These are phyloP conservation scores for Hypoxylon sp. DNA, from an alignment of 2,329 filamentous ascomycete species.

Conservation along the genomic window DNA sequence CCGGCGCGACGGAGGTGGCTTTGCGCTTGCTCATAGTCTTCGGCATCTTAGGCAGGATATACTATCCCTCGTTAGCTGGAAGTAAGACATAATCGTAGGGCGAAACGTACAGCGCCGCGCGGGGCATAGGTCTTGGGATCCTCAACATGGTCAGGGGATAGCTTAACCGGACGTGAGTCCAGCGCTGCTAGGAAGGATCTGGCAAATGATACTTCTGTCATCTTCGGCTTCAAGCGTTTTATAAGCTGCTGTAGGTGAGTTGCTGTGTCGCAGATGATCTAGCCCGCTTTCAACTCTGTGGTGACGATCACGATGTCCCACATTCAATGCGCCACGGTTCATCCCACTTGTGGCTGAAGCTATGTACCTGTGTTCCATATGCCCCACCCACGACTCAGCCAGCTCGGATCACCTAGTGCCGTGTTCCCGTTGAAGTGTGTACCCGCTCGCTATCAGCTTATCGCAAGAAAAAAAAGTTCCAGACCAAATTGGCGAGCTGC, in stretches of 20 bases:
- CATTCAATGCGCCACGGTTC: conserved; percentile 30
- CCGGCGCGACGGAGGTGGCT: conserved; percentile 63
- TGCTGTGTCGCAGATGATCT: conserved; percentile 25
- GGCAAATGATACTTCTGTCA: conserved; percentile 89
- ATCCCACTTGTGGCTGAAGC: conserved; percentile 52
- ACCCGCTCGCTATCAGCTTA: conserved; percentile 50
- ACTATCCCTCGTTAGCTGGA: conserved; percentile 62
- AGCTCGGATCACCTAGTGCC: conserved; percentile 1
- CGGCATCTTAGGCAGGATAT: conserved; percentile 79
- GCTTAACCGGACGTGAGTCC: conserved; percentile 83
- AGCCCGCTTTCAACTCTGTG: conserved; percentile 19
- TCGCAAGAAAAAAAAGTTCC: conserved; percentile 50
- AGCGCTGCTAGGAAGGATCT: conserved; percentile 85
- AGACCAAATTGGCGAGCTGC: conserved; percentile 40
- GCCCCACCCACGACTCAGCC: neutral
- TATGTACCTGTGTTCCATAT: neutral
- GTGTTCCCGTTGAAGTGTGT: conserved; percentile 19
- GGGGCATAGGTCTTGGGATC: conserved; percentile 84
- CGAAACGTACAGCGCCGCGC: conserved; percentile 77
- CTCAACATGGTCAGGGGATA: conserved; percentile 91
- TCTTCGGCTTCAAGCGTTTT: conserved; percentile 57
- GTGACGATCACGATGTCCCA: conserved; percentile 42
- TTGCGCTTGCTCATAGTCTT: conserved; percentile 67
- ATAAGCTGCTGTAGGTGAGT: conserved; percentile 15
- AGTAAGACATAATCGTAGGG: conserved; percentile 9